Conservation (phyloP, 1,284 basidiomycete species). For the Puccinia hordei region DNA sequence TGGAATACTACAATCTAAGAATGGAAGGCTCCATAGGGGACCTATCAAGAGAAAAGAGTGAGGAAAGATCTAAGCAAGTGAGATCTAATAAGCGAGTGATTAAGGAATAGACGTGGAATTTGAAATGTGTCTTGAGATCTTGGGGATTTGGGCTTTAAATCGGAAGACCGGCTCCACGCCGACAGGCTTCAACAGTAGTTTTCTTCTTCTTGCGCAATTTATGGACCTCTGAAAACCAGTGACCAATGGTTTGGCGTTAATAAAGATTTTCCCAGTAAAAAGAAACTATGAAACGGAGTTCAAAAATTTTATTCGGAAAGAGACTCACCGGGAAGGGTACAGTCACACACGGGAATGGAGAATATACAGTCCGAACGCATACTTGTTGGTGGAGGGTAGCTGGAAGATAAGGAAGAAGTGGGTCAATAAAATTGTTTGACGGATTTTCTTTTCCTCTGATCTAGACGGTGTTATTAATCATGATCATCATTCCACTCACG, state of each 20-base stretch:
- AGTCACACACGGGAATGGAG: constrained; percentile 47
- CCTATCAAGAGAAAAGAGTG: no score
- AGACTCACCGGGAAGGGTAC: constrained; percentile 39
- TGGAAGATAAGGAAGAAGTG: not conserved
- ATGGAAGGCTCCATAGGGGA: no score
- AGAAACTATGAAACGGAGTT: not conserved
- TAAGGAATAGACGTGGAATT: no score
- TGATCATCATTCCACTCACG: constrained; percentile 7
- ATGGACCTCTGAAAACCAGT: constrained; percentile 11
- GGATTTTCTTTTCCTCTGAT: no score
- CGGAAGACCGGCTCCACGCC: constrained; percentile 32
- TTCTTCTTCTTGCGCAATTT: constrained; percentile 45
- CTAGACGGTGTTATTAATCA: not conserved
- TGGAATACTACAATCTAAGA: no score
- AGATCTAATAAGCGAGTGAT: no score
- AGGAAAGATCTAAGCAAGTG: no score
- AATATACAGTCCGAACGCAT: constrained; percentile 42
- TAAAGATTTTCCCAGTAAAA: not conserved
- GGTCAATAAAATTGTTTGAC: not conserved
- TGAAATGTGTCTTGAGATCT: not conserved
- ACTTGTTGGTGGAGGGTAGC: constrained; percentile 32
- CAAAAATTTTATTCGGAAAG: not conserved
- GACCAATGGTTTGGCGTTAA: not conserved
- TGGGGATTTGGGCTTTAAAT: not conserved
- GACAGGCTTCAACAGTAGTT: constrained; percentile 36